These are phyloP conservation scores for Poronia punctata DNA, from an alignment of 495 filamentous ascomycete genomes.

Conservation along the genomic window DNA sequence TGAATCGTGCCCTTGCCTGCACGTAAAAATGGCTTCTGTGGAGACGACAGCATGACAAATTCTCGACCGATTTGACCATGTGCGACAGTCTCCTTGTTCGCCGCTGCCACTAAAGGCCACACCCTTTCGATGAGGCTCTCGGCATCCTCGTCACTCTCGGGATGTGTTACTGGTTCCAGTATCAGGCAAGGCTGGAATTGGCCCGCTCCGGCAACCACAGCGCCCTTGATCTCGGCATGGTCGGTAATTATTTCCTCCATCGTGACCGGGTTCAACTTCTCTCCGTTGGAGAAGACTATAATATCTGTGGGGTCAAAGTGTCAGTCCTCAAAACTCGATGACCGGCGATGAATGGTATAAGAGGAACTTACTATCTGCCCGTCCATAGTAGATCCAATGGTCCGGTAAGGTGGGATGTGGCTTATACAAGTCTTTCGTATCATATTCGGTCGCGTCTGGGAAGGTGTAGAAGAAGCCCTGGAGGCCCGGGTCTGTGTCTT, in stretches of 20 bases:
- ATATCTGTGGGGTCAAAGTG: constrained; percentile 26
- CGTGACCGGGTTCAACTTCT: constrained; percentile 54
- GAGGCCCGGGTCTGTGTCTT: constrained; percentile 27
- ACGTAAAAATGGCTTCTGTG: constrained; percentile 45
- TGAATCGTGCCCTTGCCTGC: constrained; percentile 53
- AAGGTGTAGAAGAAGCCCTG: constrained; percentile 50
- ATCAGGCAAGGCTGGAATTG: constrained; percentile 47
- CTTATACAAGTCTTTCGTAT: constrained; percentile 50
- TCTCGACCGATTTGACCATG: constrained; percentile 37
- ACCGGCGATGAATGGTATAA: background rate
- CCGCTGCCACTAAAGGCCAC: constrained; percentile 37
- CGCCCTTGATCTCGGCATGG: constrained; percentile 40
- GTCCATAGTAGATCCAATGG: constrained; percentile 46
- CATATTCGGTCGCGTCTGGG: constrained; percentile 43
- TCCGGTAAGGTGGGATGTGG: constrained; percentile 41
- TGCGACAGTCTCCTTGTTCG: constrained; percentile 41
- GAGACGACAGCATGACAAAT: constrained; percentile 35
- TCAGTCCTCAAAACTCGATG: background rate
- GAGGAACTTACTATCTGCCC: constrained; percentile 38
- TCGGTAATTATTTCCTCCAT: constrained; percentile 42
- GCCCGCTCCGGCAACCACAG: constrained; percentile 43
- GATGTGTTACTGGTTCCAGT: constrained; percentile 36
- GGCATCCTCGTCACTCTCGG: constrained; percentile 19
- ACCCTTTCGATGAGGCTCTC: constrained; percentile 28
- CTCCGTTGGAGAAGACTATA: constrained; percentile 57